Base-by-base conservation (phyloP, 805 yeast species). In the Kazachstania taianensis region DNA sequence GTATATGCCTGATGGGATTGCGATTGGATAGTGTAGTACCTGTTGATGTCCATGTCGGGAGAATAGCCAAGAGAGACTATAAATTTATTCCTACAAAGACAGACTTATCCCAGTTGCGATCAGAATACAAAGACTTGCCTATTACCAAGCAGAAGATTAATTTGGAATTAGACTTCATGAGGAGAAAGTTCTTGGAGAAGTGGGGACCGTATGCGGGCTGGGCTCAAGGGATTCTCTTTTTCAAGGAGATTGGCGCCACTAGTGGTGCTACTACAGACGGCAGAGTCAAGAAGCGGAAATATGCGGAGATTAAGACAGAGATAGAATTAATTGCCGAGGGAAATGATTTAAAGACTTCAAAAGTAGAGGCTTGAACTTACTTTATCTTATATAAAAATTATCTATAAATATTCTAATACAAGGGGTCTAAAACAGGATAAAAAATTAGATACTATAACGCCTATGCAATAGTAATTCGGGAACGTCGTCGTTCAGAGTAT, bases 131-230 rank as follows among this genome's bases (percentile, higher is more conserved):
- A 6, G 36, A 39, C 1, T 28, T 49, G 18, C 60, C 59, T 5
- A 40, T 52, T 5, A 53, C 58, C 1, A 52, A 47, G 20, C 55
- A 30, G 57, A 65, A 48, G 50, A 55, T 45, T 13, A 56, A 56
- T 32, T 36, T 46, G 7, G 61, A 59, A 32, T 36, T 59, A 8
- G 69, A 63, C 27, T 64, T 67, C 16, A 79, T 85, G 5, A 66
- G 85, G 30, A 49, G 52, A 7, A 72, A 69, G 52, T 78, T 89
- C 53, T 66, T 69, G 30, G 66, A 67, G 0, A 61, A 77, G 30
- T 92, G 96, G 89, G 96, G 96, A 0, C 72, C 72, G 1, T 81
- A 81, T 53, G 96, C 98, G 2, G 98, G 98, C 0, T 92, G 98
- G 98, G 97, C 97, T 0, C 98, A 89, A 51, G 81, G 89, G n/a